Conservation (phyloP, 176 grass and related monocot species). For the Oryza brachyantha region DNA sequence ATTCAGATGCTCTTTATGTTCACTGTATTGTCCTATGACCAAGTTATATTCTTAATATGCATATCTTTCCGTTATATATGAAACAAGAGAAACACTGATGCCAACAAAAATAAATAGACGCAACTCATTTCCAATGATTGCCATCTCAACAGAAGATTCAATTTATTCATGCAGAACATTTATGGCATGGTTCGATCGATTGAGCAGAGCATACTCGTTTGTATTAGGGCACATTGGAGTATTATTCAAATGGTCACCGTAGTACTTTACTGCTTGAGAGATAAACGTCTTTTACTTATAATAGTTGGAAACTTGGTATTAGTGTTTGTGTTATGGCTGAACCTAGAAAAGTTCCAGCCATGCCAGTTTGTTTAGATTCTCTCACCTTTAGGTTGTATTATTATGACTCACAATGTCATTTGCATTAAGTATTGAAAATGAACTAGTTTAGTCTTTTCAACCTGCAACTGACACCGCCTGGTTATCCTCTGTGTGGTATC, state of each 20-base stretch:
- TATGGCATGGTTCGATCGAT: too few species aligned
- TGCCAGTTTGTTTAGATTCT: too few species aligned
- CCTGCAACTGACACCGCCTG: not conserved
- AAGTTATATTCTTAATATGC: not conserved
- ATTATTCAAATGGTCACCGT: too few species aligned
- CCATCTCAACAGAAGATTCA: not conserved
- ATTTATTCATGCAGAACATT: conserved; percentile 10
- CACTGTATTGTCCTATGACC: not conserved
- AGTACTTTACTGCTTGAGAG: too few species aligned
- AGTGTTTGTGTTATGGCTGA: too few species aligned
- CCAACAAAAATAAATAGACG: not conserved
- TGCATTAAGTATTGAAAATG: not conserved
- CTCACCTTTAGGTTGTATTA: too few species aligned
- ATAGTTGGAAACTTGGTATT: not conserved
- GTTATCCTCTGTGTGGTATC: not conserved
- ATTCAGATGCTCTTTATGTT: not conserved
- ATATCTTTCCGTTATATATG: not conserved
- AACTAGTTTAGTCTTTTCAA: not conserved
- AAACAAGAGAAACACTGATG: not conserved
- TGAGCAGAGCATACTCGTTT: not conserved
- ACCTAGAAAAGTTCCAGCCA: too few species aligned
- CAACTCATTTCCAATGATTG: not conserved
- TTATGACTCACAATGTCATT: not conserved
- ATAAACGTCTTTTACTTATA: not conserved
- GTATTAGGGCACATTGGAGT: too few species aligned